phyloP scores from a whole-genome alignment of 495 filamentous ascomycete genomes.

The Delitschia confertaspora region DNA sequence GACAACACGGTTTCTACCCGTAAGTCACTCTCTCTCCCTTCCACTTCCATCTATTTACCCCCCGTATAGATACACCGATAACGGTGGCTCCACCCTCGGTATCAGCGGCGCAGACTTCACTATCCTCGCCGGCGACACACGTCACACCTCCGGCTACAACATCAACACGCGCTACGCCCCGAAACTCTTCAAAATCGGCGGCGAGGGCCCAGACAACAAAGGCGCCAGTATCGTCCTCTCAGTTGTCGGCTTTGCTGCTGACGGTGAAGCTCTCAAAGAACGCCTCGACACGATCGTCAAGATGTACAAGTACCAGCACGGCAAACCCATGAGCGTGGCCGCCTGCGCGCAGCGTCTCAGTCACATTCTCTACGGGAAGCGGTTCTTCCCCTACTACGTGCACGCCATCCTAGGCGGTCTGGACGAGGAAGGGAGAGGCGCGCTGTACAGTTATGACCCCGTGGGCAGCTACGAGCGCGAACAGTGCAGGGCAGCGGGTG shows the following conservation, averaged over 20 bases:
- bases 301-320: constrained; percentile 94
- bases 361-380: constrained; percentile 90
- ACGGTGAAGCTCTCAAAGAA: constrained; percentile 83
- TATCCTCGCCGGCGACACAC: constrained; percentile 93
- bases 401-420: constrained; percentile 85
- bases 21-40: constrained; percentile 39
- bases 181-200: constrained; percentile 95
- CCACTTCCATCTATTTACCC: constrained; percentile 22
- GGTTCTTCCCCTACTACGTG: constrained; percentile 98
- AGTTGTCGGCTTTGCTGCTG: constrained; percentile 91
- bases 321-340: constrained; percentile 82
- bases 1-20: constrained; percentile 85
- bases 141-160: constrained; percentile 89
- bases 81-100: constrained; percentile 91
- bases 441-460: constrained; percentile 93
- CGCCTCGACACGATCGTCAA: constrained; percentile 84
- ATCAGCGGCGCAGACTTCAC: constrained; percentile 90
- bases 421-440: constrained; percentile 90
- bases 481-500: constrained; percentile 87
- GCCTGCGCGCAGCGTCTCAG: constrained; percentile 88
- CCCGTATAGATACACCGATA: constrained; percentile 81
- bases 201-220: constrained; percentile 71
- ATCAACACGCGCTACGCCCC: constrained; percentile 92
- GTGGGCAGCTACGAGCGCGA: constrained; percentile 95
- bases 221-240: constrained; percentile 79